Evolutionary conservation across 805 yeast genomes (phyloP).

Genomic region (Isabelozyma pseudorhagii): DNA sequence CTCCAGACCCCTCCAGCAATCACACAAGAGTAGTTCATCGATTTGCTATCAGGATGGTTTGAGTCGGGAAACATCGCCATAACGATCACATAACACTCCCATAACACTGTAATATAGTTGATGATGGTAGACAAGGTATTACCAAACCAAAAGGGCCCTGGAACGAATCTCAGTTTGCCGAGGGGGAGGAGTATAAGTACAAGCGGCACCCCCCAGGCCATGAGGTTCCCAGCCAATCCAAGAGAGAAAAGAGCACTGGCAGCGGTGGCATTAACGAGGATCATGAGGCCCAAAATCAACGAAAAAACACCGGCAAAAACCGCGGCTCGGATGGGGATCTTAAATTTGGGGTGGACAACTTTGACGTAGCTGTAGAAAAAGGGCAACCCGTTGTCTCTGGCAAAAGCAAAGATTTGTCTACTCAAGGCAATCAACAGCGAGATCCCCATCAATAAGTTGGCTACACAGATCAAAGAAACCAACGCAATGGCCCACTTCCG

Average conservation of each 20-base stretch:
- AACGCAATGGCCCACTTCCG: conserved; percentile 62
- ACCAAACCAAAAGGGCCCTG: conserved; percentile 70
- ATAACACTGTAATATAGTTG: conserved; percentile 44
- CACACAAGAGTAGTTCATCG: conserved; percentile 71
- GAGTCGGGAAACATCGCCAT: conserved; percentile 61
- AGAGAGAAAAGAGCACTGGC: conserved; percentile 65
- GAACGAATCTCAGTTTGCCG: conserved; percentile 49
- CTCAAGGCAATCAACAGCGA: conserved; percentile 62
- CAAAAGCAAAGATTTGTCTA: conserved; percentile 72
- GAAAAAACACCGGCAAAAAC: conserved; percentile 49
- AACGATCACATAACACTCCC: conserved; percentile 51
- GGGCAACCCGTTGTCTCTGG: conserved; percentile 76
- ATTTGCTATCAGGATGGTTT: conserved; percentile 32
- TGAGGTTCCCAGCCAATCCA: conserved; percentile 57
- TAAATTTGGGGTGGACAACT: conserved; percentile 50
- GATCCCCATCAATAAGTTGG: conserved; percentile 69
- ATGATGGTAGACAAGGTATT: conserved; percentile 39
- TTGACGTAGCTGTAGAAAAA: conserved; percentile 50
- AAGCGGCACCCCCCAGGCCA: conserved; percentile 62
- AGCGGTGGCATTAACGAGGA: conserved; percentile 57
- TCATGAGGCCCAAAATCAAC: conserved; percentile 52
- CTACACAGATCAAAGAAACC: conserved; percentile 54
- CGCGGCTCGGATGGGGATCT: conserved; percentile 71
- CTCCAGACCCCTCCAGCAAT: conserved; percentile 62
- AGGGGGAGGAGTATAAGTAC: conserved; percentile 50